Evolutionary conservation across 192 early-diverging fungal genomes (phyloP).

Genomic region (Dimargaris xerosporica): DNA sequence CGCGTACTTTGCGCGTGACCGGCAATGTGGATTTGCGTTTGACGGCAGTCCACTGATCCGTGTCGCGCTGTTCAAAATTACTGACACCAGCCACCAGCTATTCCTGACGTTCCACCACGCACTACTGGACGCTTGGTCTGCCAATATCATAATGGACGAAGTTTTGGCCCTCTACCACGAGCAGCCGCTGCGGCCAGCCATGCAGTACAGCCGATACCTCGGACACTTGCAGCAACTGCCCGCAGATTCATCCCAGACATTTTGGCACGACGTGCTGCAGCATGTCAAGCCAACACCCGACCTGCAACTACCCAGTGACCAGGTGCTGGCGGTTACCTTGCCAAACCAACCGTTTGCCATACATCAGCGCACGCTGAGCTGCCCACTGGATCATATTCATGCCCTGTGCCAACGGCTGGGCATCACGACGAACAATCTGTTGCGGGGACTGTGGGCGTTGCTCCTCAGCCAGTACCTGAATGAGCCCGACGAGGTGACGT

Average conservation of each 20-base stretch:
- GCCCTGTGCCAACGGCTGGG: background rate
- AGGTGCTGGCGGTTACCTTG: no score
- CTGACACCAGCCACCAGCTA: background rate
- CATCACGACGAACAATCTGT: background rate
- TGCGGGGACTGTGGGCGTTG: slow-evolving; percentile 9
- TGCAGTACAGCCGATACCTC: background rate
- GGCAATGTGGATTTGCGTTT: background rate
- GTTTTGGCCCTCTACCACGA: background rate
- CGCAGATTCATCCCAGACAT: background rate
- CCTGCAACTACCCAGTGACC: background rate
- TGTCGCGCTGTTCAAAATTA: background rate
- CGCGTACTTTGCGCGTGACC: background rate
- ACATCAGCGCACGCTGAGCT: no score
- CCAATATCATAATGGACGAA: background rate
- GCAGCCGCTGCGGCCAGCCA: background rate
- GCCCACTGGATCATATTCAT: background rate
- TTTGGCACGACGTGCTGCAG: slow-evolving; percentile 1
- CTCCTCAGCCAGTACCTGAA: background rate
- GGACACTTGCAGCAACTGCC: background rate
- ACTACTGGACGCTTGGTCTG: slow-evolving; percentile 10
- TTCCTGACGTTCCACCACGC: slow-evolving; percentile 9
- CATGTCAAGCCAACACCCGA: background rate
- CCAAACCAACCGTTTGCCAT: no score
- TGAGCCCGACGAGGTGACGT: background rate
- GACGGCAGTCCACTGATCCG: background rate